Evolutionary conservation across 2,329 filamentous ascomycete species (phyloP), one percentile per base, ranked within the genome.

Genomic region (Leptographium radiaticola): DNA sequence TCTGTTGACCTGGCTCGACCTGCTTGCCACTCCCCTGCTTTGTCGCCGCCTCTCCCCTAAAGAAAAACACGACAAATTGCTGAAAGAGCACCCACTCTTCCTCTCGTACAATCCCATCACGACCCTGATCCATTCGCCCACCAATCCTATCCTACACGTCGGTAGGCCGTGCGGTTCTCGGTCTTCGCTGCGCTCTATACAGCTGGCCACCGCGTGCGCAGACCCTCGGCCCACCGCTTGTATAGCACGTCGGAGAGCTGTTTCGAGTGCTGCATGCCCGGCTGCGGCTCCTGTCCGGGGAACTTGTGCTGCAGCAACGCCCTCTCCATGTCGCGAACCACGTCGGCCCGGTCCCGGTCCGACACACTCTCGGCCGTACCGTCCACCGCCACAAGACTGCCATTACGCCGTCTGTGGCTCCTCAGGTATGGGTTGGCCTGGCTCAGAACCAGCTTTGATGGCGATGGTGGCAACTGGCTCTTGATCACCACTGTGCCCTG

Each of bases 231-330:
- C 93, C 93, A 98, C 45, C 91, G 80, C 16, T 84, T 81, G 69
- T 96, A 97, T 20, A 98, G 77, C 20, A 95, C 87, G 66, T 96
- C 89, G 1, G 87, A 88, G 40, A 97, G 75, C 65, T 95, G 82
- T 64, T 89, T 88, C 59, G 86, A 87, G 68, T 96, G 91, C 68
- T 96, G 90, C 87, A 96, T 91, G 2, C 89, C 91, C 1, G 82
- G 77, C 48, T 70, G 69, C 2, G 76, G 64, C 52, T 76, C 71
- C 42, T 75, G 73, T 1, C 77, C 77, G 1, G 78, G 79, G 53
- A 77, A 80, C 60, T 74, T 78, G 16, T 73, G 68, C 60, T 77
- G 73, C 11, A 79, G 59, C 2, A 69, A 67, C 30, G 70, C 65
- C 61, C 71, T 77, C 53, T 77, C 77, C 50, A 63, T 66, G 49